Base-by-base conservation (phyloP, 495 filamentous ascomycete species). In the Penicillium malachiteum region DNA sequence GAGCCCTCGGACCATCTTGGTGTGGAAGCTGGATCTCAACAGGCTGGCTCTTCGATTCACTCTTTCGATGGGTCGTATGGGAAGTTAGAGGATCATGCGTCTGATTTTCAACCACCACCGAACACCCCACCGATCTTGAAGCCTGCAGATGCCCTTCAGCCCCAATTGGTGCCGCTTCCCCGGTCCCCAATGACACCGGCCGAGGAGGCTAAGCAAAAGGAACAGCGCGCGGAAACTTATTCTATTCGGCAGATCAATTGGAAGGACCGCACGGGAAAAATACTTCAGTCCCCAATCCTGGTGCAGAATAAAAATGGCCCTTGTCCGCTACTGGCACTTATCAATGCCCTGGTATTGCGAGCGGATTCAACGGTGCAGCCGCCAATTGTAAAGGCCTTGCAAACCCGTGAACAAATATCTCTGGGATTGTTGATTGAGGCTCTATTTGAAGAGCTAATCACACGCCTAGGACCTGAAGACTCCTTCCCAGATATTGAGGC, bases 251-350 rank as follows among this genome's bases (percentile, higher is more conserved):
- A 85, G 47, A 75, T 89, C 32, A 81, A 81, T 50, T 89, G 87
- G 85, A 71, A 60, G 31, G 77, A 81, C 59, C 65, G 60, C 14
- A 66, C 63, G 0, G 73, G 71, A 10, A 55, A 59, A 16, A 65
- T 84, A 33, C 71, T 81, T 10, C 72, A 76, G 30, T 87, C 91
- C 3, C 92, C 94, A 1, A 87, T 97, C 35, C 76, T 98, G 21
- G 84, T 93, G 3, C 93, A 98, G 64, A 97, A 96, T 56, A 83
- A 85, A 43, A 97, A 98, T 65, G 93, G 93, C 1, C 94, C 94
- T 11, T 98, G 94, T 64, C 94, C 94, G 7, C 75, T 97, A 7
- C 84, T 98, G 17, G 94, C 94, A 3, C 81, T 98, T 1, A 92
- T 98, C 49, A 98, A 98, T 67, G 92, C 92, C 0, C 77, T 98